Percentiles rank a stretch among this genome's conserved stretches.
These are phyloP conservation scores for Septoria petroselini DNA, from an alignment of 2,329 filamentous ascomycete species.

Conservation along the genomic window DNA sequence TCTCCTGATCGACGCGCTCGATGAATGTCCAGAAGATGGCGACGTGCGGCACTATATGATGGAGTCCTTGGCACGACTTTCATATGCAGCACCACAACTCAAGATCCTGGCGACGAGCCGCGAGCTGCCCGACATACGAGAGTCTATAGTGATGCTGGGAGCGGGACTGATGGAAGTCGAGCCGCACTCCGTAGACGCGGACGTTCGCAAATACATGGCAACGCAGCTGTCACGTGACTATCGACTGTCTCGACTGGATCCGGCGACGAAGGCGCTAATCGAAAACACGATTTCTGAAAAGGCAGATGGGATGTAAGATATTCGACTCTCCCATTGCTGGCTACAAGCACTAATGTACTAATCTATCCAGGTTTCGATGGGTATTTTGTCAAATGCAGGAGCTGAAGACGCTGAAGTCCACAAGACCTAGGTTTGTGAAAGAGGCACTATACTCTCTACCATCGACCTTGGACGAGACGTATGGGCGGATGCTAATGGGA, in stretches of 20 bases:
- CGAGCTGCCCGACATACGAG: conserved; percentile 17
- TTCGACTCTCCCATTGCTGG: neutral
- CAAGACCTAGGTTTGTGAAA: conserved; percentile 22
- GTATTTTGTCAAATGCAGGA: conserved; percentile 30
- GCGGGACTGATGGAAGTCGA: conserved; percentile 7
- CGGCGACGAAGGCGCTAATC: conserved; percentile 23
- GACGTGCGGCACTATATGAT: conserved; percentile 18
- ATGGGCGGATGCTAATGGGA: conserved; percentile 26
- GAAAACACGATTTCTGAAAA: conserved; percentile 22
- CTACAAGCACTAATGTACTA: neutral
- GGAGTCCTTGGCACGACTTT: conserved; percentile 13
- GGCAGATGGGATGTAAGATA: conserved; percentile 31
- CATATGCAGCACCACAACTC: conserved; percentile 13
- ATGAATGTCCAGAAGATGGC: conserved; percentile 32
- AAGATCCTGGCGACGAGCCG: conserved; percentile 26
- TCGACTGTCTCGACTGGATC: conserved; percentile 10
- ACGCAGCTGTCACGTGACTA: conserved; percentile 14
- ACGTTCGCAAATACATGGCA: conserved; percentile 21
- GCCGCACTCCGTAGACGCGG: conserved; percentile 12
- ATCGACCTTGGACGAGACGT: conserved; percentile 29
- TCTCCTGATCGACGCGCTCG: conserved; percentile 38
- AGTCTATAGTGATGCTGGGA: conserved; percentile 12
- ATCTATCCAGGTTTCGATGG: conserved; percentile 30
- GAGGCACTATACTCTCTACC: conserved; percentile 24
- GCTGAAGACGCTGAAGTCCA: conserved; percentile 25